A percentile compares a stretch with the other conserved stretches of the same genome.
These are phyloP conservation scores for Sideroxylon spinosum DNA, from an alignment of 179 eudicot species.

Conservation along the genomic window DNA sequence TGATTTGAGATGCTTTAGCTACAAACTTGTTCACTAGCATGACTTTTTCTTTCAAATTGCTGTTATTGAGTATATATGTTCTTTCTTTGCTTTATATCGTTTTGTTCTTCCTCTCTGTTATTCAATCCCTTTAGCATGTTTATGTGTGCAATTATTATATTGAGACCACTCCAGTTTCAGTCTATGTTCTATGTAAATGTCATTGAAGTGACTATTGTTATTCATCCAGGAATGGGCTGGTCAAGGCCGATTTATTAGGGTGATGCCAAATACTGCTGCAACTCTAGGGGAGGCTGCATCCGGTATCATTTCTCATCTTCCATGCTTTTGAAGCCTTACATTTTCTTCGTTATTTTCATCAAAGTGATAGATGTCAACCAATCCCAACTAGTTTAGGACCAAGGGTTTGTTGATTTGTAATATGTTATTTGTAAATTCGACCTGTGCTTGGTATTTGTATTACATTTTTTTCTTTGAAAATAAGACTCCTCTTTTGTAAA, in stretches of 20 bases:
- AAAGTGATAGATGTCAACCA: neutral
- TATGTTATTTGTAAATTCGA: neutral
- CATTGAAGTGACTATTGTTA: constrained; percentile 1
- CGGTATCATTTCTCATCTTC: constrained; percentile 38
- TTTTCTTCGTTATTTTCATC: neutral
- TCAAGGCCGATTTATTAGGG: constrained; percentile 76
- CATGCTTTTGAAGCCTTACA: too few species aligned
- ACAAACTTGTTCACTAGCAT: neutral
- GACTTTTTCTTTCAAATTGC: neutral
- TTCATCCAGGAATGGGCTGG: constrained; percentile 88
- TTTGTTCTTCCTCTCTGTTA: neutral
- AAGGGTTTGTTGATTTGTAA: too few species aligned
- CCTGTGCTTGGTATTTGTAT: neutral
- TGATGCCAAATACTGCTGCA: constrained; percentile 97
- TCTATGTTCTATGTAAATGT: neutral
- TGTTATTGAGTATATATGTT: neutral
- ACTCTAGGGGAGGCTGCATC: constrained; percentile 94
- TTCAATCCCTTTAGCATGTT: neutral
- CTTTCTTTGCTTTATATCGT: neutral
- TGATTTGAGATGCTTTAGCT: neutral
- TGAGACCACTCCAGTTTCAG: neutral
- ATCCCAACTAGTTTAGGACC: too few species aligned
- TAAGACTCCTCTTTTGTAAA: constrained; percentile 1
- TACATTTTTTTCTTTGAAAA: neutral
- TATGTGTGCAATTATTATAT: neutral